Conservation (phyloP, 192 early-diverging fungal species). For the Coemansia sp. region DNA sequence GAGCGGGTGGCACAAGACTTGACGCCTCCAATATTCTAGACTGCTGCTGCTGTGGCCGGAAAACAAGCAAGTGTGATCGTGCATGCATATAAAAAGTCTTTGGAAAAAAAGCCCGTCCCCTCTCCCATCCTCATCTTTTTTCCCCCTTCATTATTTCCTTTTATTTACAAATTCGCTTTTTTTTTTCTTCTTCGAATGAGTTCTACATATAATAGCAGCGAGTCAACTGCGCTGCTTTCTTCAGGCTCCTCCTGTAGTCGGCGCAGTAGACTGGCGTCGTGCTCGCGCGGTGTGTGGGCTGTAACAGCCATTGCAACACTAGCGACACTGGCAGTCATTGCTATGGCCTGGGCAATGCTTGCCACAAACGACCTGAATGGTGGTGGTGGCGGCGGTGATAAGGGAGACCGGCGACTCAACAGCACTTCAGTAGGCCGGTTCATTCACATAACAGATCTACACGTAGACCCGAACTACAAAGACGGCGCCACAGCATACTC, state of each 20-base stretch:
- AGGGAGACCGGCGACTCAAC: slow-evolving; percentile 15
- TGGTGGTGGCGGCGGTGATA: not conserved
- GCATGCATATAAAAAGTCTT: not conserved
- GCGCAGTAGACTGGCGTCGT: not conserved
- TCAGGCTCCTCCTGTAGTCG: not conserved
- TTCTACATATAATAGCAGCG: not conserved
- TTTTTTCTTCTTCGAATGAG: not conserved
- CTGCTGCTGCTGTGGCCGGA: no score
- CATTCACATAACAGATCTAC: slow-evolving; percentile 74
- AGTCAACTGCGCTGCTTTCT: slow-evolving; percentile 12
- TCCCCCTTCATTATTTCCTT: not conserved
- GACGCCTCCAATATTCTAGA: not conserved
- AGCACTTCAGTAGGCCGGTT: slow-evolving; percentile 58
- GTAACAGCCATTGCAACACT: not conserved
- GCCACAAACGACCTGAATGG: not conserved
- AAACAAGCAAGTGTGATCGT: not conserved
- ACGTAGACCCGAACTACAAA: slow-evolving; percentile 63
- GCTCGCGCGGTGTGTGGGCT: not conserved
- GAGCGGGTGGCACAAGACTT: not conserved
- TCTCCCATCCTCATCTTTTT: not conserved
- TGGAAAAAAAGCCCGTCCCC: not conserved
- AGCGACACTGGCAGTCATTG: slow-evolving; percentile 2
- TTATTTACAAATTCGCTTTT: not conserved
- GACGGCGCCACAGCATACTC: slow-evolving; percentile 58
- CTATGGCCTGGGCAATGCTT: slow-evolving; percentile 1